Conservation (phyloP, 2,329 filamentous ascomycete genomes). For the Pezicula radicicola region DNA sequence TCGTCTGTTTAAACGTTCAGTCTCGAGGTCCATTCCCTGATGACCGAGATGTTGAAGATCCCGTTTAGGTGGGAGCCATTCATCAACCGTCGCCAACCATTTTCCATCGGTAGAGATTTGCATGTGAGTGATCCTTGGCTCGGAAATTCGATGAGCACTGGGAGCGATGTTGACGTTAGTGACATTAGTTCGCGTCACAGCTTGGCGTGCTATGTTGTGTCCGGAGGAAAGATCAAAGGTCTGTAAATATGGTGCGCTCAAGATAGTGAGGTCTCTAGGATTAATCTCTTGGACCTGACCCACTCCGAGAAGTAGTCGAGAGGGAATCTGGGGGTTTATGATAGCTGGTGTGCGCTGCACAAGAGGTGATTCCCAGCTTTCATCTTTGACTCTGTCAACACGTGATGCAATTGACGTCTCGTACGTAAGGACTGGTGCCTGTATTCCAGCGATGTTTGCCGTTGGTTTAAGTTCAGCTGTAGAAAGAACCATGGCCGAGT, state of each 20-base stretch:
- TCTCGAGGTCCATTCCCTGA: slow-evolving; percentile 38
- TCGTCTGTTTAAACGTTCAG: slow-evolving; percentile 48
- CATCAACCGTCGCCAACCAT: slow-evolving; percentile 90
- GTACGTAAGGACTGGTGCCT: slow-evolving; percentile 55
- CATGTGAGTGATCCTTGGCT: slow-evolving; percentile 75
- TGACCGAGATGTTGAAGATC: slow-evolving; percentile 62
- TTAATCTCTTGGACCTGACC: slow-evolving; percentile 57
- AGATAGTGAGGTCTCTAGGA: slow-evolving; percentile 44
- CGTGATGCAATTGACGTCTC: slow-evolving; percentile 48
- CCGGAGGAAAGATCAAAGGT: slow-evolving; percentile 81
- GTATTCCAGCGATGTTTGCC: slow-evolving; percentile 80
- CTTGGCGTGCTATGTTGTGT: slow-evolving; percentile 79
- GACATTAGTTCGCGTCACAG: slow-evolving; percentile 81
- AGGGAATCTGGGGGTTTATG: slow-evolving; percentile 59
- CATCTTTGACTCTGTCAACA: slow-evolving; percentile 43
- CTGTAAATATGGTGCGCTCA: slow-evolving; percentile 68
- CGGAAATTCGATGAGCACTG: slow-evolving; percentile 66
- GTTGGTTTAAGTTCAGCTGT: slow-evolving; percentile 86
- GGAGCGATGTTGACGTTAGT: slow-evolving; percentile 77
- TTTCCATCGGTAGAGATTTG: slow-evolving; percentile 75
- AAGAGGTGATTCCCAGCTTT: slow-evolving; percentile 20
- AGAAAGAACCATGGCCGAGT: slow-evolving; percentile 86
- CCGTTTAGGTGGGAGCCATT: slow-evolving; percentile 73
- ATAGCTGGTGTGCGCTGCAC: slow-evolving; percentile 50
- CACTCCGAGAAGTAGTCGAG: slow-evolving; percentile 66